Evolutionary conservation across 2,329 filamentous ascomycete species (phyloP).

Genomic region (Fusarium hostae): DNA sequence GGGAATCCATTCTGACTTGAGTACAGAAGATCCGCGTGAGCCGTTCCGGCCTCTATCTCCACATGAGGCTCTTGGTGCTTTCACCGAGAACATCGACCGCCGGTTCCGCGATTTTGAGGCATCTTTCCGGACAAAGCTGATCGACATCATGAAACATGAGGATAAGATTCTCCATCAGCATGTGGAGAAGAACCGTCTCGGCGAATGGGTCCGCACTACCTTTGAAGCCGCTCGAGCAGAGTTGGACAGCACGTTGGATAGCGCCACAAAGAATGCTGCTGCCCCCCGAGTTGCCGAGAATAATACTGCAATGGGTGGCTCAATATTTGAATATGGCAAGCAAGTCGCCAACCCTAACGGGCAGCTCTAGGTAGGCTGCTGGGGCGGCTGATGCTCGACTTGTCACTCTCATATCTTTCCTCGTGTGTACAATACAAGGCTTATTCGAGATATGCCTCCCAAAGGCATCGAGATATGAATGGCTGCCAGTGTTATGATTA

Average conservation of each 20-base stretch:
- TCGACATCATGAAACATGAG: conserved; percentile 78
- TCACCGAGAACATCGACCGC: conserved; percentile 69
- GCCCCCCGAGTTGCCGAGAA: conserved; percentile 1
- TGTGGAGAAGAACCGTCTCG: conserved; percentile 75
- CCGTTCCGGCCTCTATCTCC: conserved; percentile 61
- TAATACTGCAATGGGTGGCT: conserved; percentile 24
- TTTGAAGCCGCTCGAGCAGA: conserved; percentile 53
- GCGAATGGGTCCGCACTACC: conserved; percentile 69
- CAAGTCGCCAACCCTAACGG: conserved; percentile 6
- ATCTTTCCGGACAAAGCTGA: conserved; percentile 72
- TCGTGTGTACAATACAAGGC: conserved; percentile 26
- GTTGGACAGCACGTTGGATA: conserved; percentile 49
- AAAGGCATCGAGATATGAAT: neutral
- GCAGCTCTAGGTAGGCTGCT: neutral
- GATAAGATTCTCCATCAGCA: conserved; percentile 72
- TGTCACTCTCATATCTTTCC: neutral
- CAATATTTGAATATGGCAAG: conserved; percentile 37
- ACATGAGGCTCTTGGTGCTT: conserved; percentile 67
- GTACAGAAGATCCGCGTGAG: conserved; percentile 55
- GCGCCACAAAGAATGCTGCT: conserved; percentile 40
- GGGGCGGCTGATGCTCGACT: neutral
- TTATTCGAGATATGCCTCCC: neutral
- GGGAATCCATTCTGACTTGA: conserved; percentile 44
- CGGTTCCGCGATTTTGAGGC: conserved; percentile 70
- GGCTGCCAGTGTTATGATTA: conserved; percentile 9